Evolutionary conservation across 768 basidiomycete species (phyloP), one percentile per base, ranked within the genome.

Genomic region (Kondoa subrosea): DNA sequence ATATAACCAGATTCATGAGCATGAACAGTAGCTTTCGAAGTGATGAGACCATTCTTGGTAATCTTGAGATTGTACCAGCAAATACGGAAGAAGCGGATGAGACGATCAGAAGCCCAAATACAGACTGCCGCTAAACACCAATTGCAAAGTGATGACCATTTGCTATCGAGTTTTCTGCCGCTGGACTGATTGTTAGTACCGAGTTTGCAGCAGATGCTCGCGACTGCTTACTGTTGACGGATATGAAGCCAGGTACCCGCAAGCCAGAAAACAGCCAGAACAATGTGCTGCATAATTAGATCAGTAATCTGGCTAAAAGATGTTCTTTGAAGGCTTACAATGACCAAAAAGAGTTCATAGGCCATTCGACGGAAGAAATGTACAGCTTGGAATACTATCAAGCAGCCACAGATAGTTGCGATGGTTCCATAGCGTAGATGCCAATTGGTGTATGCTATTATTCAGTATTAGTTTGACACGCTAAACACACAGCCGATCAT

Each of bases 1-100:
- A 63, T 31, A 12, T 31, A 33, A 32, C 33, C 14, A 16, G 16
- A 27, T 8, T 27, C 16, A 8, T 21, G 4, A 12, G 16, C 29
- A 27, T 63, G 30, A 32, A 63, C 30, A 15, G 58, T 59, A 8
- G 58, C 58, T 25, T 25, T 12, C 12, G 58, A 59, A 27, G 33
- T 33, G 26, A 17, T n/a, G 29, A 16, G n/a, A 16, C 29, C 14
- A 31, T 27, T 29, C 3, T 31, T 63, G n/a, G 33, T 31, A 12
- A 25, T 14, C 8, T 33, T 3, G n/a, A 63, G 8, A n/a, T 63
- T 63, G 61, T 29, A 63, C 27, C 16, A 30, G 29, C 30, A 16
- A n/a, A 63, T 63, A 16, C 61, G 61, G 30, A 16, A 27, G 30
- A 63, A 31, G 61, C 61, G 61, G 29, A 63, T 63, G 29, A 63